Base-by-base conservation (phyloP, 208 protist species). In the Borovskyia barvae region DNA sequence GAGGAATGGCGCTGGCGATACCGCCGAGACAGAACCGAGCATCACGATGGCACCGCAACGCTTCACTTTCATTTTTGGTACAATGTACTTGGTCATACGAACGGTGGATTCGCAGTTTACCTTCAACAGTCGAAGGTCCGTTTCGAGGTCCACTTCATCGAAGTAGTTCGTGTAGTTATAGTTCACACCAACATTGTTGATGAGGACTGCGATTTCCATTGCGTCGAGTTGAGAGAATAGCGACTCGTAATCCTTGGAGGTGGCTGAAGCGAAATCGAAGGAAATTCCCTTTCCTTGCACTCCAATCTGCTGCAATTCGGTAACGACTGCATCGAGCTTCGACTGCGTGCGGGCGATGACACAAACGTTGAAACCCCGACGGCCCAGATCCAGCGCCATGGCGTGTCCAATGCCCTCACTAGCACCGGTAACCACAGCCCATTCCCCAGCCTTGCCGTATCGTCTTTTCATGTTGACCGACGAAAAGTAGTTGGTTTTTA, bases 161-260 rank as follows among this genome's bases (percentile, higher is more conserved):
- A 96, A 94, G 69, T 91, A 95, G 72, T 94, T 91, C 24, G 94
- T 82, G 66, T 93, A 94, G 22, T 66, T 70, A 71, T 97, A 97
- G 74, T 91, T 97, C 12, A 97, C 74, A 32, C 94, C 94, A 3
- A 97, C 94, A 60, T 97, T 97, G 66, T 97, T 97, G 11, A 97
- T 81, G 26, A 92, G 72, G 8, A 94, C 63, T 3, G 74, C 77
- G 33, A 91, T 83, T 41, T 75, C 62, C 2, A 90, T 56, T 12
- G 49, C 62, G 37, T 84, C 42, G 2, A 94, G 65, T 59, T 83
- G 24, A 1, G 51, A 43, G 25, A 82, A 80, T n/a, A 97, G 70
- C 22, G 50, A 50, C 29, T 68, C 29, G 59, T 90, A 97, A 47
- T 82, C 77, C 35, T 67, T 26, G 9, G 67, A 33, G 20, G 75